A percentile compares a stretch with the other conserved stretches of the same genome.
Conservation (phyloP, 192 early-diverging fungal genomes). For the Irineochytrium annulatum region DNA sequence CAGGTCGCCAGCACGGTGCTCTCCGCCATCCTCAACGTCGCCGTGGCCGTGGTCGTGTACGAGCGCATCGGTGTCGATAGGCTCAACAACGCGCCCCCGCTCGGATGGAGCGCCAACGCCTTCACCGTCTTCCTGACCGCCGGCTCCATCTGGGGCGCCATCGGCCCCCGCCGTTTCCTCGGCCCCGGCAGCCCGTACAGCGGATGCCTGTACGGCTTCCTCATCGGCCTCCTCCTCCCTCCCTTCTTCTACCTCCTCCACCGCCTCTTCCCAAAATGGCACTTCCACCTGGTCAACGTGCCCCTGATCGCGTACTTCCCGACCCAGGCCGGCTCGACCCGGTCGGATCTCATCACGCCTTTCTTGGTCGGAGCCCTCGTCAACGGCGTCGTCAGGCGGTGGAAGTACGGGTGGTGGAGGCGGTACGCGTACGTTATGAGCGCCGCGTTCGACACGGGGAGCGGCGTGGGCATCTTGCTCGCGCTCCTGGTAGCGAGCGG, state of each 20-base stretch:
- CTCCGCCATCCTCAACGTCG: conserved; percentile 65
- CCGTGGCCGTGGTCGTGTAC: conserved; percentile 39
- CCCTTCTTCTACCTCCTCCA: conserved; percentile 24
- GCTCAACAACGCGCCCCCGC: conserved; percentile 3
- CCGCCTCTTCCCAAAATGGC: conserved; percentile 7
- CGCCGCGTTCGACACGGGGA: conserved; percentile 54
- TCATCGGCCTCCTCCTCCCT: conserved; percentile 31
- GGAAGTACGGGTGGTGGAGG: conserved; percentile 43
- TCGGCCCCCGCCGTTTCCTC: conserved; percentile 60
- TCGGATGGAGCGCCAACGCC: conserved; percentile 10
- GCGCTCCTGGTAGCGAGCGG: not conserved
- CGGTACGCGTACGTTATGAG: conserved; percentile 51
- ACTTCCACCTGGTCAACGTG: conserved; percentile 26
- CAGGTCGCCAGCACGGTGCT: conserved; percentile 69
- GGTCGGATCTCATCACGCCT: conserved; percentile 34
- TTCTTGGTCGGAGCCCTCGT: conserved; percentile 44
- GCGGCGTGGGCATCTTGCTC: conserved; percentile 4
- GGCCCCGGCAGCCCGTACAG: conserved; percentile 28
- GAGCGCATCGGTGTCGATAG: conserved; percentile 6
- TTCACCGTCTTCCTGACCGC: conserved; percentile 19
- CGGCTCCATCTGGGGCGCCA: conserved; percentile 43
- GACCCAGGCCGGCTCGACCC: not conserved
- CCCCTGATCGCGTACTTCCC: conserved; percentile 17
- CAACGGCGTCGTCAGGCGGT: conserved; percentile 35
- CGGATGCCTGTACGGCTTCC: conserved; percentile 15